Evolutionary conservation across 495 filamentous ascomycete species (phyloP).

Genomic region (Trichocladium uniseriatum): DNA sequence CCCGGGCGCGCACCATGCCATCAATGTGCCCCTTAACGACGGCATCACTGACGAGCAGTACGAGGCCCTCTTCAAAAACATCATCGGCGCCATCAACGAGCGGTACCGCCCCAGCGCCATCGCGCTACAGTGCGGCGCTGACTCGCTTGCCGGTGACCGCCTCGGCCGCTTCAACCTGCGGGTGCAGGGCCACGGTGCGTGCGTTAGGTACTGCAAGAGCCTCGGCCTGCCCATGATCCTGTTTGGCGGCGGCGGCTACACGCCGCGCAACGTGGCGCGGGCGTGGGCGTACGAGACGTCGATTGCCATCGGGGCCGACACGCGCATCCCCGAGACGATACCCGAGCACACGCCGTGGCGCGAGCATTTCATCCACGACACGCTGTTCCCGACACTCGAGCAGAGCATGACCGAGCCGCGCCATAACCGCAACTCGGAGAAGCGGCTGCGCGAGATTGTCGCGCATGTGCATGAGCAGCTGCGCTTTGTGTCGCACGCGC

Average conservation of each 20-base stretch:
- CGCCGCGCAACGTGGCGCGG: constrained; percentile 91
- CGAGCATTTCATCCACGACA: constrained; percentile 75
- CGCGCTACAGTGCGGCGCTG: constrained; percentile 92
- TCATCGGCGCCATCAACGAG: constrained; percentile 65
- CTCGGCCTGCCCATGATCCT: constrained; percentile 72
- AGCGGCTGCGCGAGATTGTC: constrained; percentile 66
- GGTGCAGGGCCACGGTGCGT: constrained; percentile 84
- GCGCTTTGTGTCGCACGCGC: constrained; percentile 72
- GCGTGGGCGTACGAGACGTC: constrained; percentile 95
- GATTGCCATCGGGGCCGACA: constrained; percentile 69
- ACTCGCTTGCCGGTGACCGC: constrained; percentile 87
- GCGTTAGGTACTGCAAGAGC: constrained; percentile 77
- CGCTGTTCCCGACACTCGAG: constrained; percentile 66
- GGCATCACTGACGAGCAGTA: constrained; percentile 94
- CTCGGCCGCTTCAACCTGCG: constrained; percentile 95
- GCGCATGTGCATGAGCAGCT: constrained; percentile 74
- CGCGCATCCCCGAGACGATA: constrained; percentile 60
- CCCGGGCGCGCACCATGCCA: constrained; percentile 81
- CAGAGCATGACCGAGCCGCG: constrained; percentile 50
- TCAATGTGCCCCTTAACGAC: constrained; percentile 93
- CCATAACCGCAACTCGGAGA: constrained; percentile 67
- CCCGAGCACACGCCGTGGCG: constrained; percentile 66
- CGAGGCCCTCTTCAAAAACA: constrained; percentile 67
- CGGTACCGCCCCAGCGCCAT: constrained; percentile 77
- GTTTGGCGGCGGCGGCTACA: constrained; percentile 93